A percentile compares a stretch with the other conserved stretches of the same genome.
These are phyloP conservation scores for Penicillium lagena DNA, from an alignment of 495 filamentous ascomycete genomes.

Conservation along the genomic window DNA sequence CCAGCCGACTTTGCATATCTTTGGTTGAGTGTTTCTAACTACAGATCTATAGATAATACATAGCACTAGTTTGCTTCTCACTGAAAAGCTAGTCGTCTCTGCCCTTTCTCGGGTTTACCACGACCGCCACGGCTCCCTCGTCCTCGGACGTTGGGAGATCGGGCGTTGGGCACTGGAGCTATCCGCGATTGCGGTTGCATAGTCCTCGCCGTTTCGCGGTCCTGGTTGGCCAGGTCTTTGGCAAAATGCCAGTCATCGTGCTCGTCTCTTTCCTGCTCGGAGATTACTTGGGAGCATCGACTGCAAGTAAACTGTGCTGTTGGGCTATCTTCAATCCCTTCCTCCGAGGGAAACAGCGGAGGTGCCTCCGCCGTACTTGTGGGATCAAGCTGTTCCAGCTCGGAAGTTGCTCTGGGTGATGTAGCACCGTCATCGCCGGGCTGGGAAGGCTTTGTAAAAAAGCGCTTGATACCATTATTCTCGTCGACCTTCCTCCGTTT, in stretches of 20 bases:
- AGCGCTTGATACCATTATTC: constrained; percentile 23
- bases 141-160: constrained; percentile 22
- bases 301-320: constrained; percentile 41
- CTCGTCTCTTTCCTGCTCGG: constrained; percentile 54
- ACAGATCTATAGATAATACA: not conserved
- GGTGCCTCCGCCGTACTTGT: too few relatives aligned
- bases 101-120: constrained; percentile 64
- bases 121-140: constrained; percentile 23
- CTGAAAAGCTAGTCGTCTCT: constrained; percentile 63
- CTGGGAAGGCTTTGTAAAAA: constrained; percentile 22
- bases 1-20: too few relatives aligned
- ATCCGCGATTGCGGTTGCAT: constrained; percentile 14
- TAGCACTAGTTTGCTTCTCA: constrained; percentile 1
- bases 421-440: too few relatives aligned
- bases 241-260: constrained; percentile 97
- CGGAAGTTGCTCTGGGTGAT: too few relatives aligned
- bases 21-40: too few relatives aligned
- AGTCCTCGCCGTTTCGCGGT: constrained; percentile 27
- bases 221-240: constrained; percentile 68
- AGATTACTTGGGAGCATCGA: constrained; percentile 56
- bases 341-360: too few relatives aligned
- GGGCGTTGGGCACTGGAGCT: constrained; percentile 10
- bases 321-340: not conserved
- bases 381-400: too few relatives aligned
- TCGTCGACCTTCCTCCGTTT: constrained; percentile 32